Conservation (phyloP, 176 grass and related monocot species). For the Dactylis glomerata region DNA sequence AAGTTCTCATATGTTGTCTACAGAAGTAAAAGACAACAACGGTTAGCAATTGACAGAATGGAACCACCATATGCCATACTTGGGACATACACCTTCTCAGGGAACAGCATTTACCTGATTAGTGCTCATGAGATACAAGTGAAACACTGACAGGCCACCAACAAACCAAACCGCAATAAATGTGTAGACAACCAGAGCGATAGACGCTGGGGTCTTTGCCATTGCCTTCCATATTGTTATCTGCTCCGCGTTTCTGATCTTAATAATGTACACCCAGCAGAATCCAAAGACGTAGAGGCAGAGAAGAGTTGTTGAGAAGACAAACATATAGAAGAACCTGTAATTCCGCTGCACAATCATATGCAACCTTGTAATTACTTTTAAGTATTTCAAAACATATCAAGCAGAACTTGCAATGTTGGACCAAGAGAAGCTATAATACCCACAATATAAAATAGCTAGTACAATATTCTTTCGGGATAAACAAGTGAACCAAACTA, state of each 20-base stretch:
- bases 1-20: constrained; percentile 98
- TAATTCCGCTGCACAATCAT: constrained; percentile 78
- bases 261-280: constrained; percentile 87
- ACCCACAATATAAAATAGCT: neutral
- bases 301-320: constrained; percentile 87
- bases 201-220: constrained; percentile 73
- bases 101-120: constrained; percentile 63
- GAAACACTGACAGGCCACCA: constrained; percentile 92
- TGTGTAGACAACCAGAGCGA: constrained; percentile 74
- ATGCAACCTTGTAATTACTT: constrained; percentile 24
- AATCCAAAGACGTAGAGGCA: constrained; percentile 86
- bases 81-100: neutral
- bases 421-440: neutral
- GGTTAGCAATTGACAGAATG: constrained; percentile 1
- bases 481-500: neutral
- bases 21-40: constrained; percentile 3
- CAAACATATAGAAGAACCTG: constrained; percentile 98
- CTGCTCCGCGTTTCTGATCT: constrained; percentile 80
- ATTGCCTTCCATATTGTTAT: constrained; percentile 84
- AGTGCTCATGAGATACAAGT: constrained; percentile 93
- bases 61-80: neutral
- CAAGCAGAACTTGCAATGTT: neutral
- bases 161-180: constrained; percentile 94
- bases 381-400: neutral
- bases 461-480: neutral